Base-by-base conservation (phyloP, 179 eudicot species). In the Pouteria campechiana region DNA sequence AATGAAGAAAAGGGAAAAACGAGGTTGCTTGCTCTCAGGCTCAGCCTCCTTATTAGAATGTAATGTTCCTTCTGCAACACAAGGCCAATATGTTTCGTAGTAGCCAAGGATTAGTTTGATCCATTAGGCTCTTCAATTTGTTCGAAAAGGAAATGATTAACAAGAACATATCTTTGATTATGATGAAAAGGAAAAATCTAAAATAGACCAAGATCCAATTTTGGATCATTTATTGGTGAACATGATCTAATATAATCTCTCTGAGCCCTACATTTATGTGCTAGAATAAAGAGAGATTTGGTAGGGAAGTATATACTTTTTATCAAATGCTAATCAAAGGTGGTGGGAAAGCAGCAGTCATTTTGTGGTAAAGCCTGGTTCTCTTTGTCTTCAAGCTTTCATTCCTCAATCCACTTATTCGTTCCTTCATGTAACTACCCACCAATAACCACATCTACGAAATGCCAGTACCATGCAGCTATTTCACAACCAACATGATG, bases 401-500 rank as follows among this genome's bases (percentile, higher is more conserved):
- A 5, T 28, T 28, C 32, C 10, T 28, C 32, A 28, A 28, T 28
- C 32, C 32, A n/a, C n/a, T n/a, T n/a, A n/a, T n/a, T n/a, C n/a
- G n/a, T n/a, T n/a, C n/a, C 17, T 13, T 13, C 39, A 35, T 35
- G 17, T n/a, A 35, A 17, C 39, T 13, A 17, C 39, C 39, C 5
- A 6, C 5, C 17, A 35, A 13, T 13, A 35, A 39, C 25, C 44
- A 39, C 25, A 6, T 17, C 25, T 41, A 41, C 45, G 12, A 41
- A 24, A 41, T 41, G 28, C 30, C 32, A 41, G 30, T 41, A 41
- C 45, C 45, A 22, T 41, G 45, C 30, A 9, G 30, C 45, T 41
- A 16, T 16, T 41, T 21, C 30, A 41, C 20, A 44, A 35, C 49
- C 49, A 44, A 25, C 49, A 35, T 44, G 36, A 44, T 28, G 49